Base-by-base conservation (phyloP, 1,284 basidiomycete species). In the Coniophora puteana region DNA sequence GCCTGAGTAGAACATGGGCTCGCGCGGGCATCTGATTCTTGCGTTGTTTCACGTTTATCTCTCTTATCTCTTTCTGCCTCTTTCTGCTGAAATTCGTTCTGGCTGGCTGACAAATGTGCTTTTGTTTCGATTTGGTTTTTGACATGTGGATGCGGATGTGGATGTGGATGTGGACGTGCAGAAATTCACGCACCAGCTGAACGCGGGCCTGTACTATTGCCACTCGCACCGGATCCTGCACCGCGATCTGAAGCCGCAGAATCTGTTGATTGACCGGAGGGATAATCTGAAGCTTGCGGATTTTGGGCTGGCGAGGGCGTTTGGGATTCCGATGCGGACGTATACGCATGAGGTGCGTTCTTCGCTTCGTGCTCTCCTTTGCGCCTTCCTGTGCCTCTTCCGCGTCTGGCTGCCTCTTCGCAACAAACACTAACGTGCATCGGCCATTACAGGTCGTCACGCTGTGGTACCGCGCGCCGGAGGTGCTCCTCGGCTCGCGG, bases 201-300 rank as follows among this genome's bases (percentile, higher is more conserved):
- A 80, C 45, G 78, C 89, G 44, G 95, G 95, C 22, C 81, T 98
- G 38, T 78, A 89, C 44, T 98, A 94, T 66, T 96, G 95, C 63
- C 95, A 99, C 61, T 87, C 93, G 13, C 93, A 97, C 61, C 82
- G 95, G 25, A 96, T 99, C 51, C 77, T 99, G 13, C 95, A 99
- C 58, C 86, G 95, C 34, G 95, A 99, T 65, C 76, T 99, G 50
- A 99, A 99, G 66, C 96, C 95, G 1, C 95, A 99, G 67, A 99
- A 99, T 66, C 67, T 99, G 47, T 76, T 99, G 44, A 98, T 99
- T 58, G 90, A 95, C 70, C 86, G 83, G 53, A 69, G 82, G 39
- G 82, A 91, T 50, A 93, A 96, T 55, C 75, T 97, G 47, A 97
- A 97, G 68, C 79, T 99, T 30, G 95, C 91, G 16, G 95, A 99